phyloP scores from a whole-genome alignment of 2,329 filamentous ascomycete genomes.

The Trichoderma sp. region DNA sequence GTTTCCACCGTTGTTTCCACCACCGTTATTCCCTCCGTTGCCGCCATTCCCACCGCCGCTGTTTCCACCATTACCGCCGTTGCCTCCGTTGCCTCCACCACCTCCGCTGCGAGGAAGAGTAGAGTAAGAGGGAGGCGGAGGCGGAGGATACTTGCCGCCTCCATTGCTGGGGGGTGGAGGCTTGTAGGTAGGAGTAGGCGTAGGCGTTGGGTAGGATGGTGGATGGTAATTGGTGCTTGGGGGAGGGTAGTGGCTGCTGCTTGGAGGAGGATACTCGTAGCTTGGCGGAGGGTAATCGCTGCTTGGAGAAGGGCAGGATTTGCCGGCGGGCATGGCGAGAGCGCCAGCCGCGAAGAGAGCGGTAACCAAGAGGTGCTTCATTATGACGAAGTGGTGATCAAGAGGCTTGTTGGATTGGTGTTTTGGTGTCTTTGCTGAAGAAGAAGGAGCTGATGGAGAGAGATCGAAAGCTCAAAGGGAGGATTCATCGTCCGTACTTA shows the following conservation, averaged over 20 bases:
- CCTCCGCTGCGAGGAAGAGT: neutral
- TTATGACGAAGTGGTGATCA: neutral
- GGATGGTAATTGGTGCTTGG: neutral
- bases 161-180: neutral
- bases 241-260: neutral
- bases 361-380: conserved; percentile 23
- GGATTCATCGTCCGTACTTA: neutral
- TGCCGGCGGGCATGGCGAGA: neutral
- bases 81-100: neutral
- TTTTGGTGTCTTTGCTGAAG: neutral
- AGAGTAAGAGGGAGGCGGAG: neutral
- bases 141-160: neutral
- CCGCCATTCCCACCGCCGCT: neutral
- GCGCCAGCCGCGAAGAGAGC: conserved; percentile 18
- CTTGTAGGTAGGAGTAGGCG: neutral
- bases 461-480: neutral
- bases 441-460: neutral
- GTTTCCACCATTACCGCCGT: neutral
- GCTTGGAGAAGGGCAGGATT: neutral
- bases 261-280: neutral
- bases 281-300: neutral
- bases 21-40: neutral
- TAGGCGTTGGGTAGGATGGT: neutral
- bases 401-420: neutral
- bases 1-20: neutral